These are phyloP conservation scores for Glebionis coronaria DNA, from an alignment of 129 eudicot species.

Conservation along the genomic window DNA sequence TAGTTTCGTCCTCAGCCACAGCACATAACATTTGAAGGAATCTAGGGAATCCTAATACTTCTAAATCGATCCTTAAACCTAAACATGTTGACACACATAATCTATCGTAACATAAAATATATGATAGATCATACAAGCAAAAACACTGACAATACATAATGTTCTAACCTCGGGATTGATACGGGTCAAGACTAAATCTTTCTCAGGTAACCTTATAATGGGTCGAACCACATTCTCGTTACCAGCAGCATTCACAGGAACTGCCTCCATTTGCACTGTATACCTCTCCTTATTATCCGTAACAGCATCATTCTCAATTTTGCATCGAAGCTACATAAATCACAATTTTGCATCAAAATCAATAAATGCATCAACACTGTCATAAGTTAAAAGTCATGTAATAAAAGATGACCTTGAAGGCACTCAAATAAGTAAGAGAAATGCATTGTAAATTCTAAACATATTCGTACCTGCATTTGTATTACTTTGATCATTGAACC, in stretches of 20 bases:
- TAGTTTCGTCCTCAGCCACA: slow-evolving; percentile 24
- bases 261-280: slow-evolving; percentile 67
- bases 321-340: no score
- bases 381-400: no score
- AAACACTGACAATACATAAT: slow-evolving; percentile 5
- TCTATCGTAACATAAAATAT: slow-evolving; percentile 5
- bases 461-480: no score
- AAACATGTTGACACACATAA: not conserved
- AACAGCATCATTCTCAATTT: slow-evolving; percentile 62
- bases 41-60: slow-evolving; percentile 14
- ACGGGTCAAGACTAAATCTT: slow-evolving; percentile 77
- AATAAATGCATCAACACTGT: no score
- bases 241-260: slow-evolving; percentile 59
- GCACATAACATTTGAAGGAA: slow-evolving; percentile 9
- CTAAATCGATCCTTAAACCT: no score
- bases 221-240: slow-evolving; percentile 68
- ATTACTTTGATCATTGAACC: no score
- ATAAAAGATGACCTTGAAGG: no score
- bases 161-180: slow-evolving; percentile 92
- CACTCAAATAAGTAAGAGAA: no score
- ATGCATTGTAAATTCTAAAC: no score
- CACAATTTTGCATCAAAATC: no score
- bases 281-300: slow-evolving; percentile 62
- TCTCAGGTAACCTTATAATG: slow-evolving; percentile 76
- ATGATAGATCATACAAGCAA: not conserved